These are phyloP conservation scores for Thalia dealbata DNA, from an alignment of 176 grass and related monocot genomes.

Conservation along the genomic window DNA sequence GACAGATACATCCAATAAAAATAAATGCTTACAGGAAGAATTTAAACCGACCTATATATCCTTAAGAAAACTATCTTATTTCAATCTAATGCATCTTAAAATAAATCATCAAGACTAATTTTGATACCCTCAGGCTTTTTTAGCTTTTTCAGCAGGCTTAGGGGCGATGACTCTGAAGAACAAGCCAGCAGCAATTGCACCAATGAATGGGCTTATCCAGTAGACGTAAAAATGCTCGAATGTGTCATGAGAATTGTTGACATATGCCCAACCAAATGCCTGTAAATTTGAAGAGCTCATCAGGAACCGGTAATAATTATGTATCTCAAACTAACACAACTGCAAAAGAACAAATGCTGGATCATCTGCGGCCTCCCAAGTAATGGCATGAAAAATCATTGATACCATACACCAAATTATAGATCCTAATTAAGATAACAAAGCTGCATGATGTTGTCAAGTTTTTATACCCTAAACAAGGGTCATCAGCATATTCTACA, in stretches of 20 bases:
- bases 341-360: neutral
- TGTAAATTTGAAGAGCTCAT: slow-evolving; percentile 19
- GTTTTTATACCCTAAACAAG: no score
- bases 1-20: neutral
- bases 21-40: neutral
- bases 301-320: neutral
- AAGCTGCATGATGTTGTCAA: no score
- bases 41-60: neutral
- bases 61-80: neutral
- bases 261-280: slow-evolving; percentile 97
- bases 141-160: slow-evolving; percentile 28
- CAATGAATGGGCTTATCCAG: slow-evolving; percentile 95
- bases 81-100: neutral
- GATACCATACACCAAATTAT: no score
- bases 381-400: no score
- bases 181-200: slow-evolving; percentile 65
- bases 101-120: neutral
- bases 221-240: slow-evolving; percentile 99
- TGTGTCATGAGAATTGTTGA: slow-evolving; percentile 70
- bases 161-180: slow-evolving; percentile 54
- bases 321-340: neutral
- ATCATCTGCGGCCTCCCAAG: no score
- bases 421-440: no score
- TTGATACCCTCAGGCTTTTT: slow-evolving; percentile 38
- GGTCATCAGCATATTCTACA: no score